Conservation (phyloP, 139 green algal species). For the Picochlorum sp. region DNA sequence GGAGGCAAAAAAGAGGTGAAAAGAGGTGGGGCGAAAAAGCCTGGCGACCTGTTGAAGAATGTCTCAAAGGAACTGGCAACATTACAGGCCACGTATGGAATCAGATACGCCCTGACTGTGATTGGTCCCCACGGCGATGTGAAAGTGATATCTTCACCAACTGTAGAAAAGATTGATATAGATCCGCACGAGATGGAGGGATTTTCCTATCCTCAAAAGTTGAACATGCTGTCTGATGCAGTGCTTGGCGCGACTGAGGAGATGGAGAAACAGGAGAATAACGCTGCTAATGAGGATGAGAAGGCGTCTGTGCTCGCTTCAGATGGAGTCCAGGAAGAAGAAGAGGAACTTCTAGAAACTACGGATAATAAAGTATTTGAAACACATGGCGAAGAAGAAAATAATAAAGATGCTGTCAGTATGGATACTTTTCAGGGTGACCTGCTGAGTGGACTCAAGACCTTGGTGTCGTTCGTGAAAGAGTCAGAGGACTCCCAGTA, state of each 20-base stretch:
- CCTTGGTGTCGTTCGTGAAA: not conserved
- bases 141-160: constrained; percentile 15
- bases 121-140: not conserved
- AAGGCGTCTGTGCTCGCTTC: too few relatives aligned
- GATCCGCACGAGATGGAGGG: not conserved
- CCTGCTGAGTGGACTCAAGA: not conserved
- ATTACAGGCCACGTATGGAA: constrained; percentile 15
- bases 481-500: not conserved
- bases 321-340: not conserved
- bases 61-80: constrained; percentile 12
- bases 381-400: too few relatives aligned
- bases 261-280: not conserved
- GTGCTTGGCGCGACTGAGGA: not conserved
- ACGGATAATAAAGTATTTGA: too few relatives aligned
- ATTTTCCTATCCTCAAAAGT: not conserved
- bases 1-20: not conserved
- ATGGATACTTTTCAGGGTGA: too few relatives aligned
- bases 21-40: not conserved
- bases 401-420: too few relatives aligned
- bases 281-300: too few relatives aligned
- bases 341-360: not conserved
- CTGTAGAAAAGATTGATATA: not conserved
- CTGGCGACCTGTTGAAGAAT: not conserved
- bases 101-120: constrained; percentile 17
- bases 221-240: constrained; percentile 1